Evolutionary conservation across 495 filamentous ascomycete species (phyloP), one percentile per base, ranked within the genome.

Genomic region (Darksidea phi): DNA sequence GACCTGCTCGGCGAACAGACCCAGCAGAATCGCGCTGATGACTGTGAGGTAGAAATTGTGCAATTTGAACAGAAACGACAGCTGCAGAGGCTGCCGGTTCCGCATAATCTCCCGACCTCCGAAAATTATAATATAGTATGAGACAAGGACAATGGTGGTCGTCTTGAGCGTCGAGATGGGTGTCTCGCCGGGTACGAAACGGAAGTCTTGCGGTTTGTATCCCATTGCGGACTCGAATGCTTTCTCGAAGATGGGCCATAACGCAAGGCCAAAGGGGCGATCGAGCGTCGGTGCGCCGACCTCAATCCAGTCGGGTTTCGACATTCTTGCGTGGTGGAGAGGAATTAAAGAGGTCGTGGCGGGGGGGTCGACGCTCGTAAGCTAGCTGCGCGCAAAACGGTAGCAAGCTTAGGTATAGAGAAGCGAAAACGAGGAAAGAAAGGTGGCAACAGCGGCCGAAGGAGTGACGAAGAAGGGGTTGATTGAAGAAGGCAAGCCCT

Each of bases 241-340:
- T 76, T 89, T 84, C 77, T 86, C 86, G 82, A 64, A 98, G 76
- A 94, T 83, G 59, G 94, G 93, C 94, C 94, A 98, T 75, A 97
- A 75, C 43, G 88, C 78, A 60, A 97, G 79, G 71, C 92, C 94
- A 72, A 98, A 97, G 12, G 94, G 94, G 67, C 88, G 84, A 73
- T 97, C 92, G 66, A 97, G 79, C 36, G 89, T 89, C 25, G 93
- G 93, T 37, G 53, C 47, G 57, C 74, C 74, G 60, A 60, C 54
- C 38, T 74, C 60, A 34, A 76, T 70, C 72, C 71, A 76, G 26
- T 61, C 37, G 11, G 70, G 65, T 6, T 23, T 49, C 68, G 68
- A 66, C 25, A 25, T 68, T 48, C 10, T 17, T 34, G 36, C 38
- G 50, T 38, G 23, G 45, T 57, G 56, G 38, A 46, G 20, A 23